These are phyloP conservation scores for Naganishia liquefaciens DNA, from an alignment of 1,284 basidiomycete species.

Conservation along the genomic window DNA sequence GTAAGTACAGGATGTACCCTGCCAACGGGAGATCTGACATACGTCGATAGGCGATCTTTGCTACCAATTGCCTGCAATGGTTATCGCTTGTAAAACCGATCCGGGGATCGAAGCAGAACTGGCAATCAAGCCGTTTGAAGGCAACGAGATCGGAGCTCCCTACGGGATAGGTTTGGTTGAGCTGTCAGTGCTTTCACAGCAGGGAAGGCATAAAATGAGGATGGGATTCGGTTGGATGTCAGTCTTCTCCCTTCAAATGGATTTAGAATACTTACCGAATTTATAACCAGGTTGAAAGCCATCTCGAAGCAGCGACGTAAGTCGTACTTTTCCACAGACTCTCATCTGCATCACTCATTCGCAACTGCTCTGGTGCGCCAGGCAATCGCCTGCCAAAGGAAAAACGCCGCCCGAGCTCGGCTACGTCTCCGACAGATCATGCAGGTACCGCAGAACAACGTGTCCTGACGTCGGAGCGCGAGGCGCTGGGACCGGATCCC, in stretches of 20 bases:
- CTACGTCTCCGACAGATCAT: not conserved
- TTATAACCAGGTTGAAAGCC: conserved; percentile 39
- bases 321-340: not conserved
- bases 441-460: not conserved
- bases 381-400: not conserved
- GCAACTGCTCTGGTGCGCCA: not conserved
- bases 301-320: conserved; percentile 30
- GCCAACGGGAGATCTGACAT: not conserved
- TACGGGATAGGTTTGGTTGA: conserved; percentile 53
- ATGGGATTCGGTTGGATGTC: conserved; percentile 50
- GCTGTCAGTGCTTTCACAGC: conserved; percentile 42
- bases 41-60: conserved; percentile 37
- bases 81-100: conserved; percentile 54
- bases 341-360: not conserved
- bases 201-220: conserved; percentile 52
- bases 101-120: conserved; percentile 36
- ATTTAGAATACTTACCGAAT: too few relatives aligned
- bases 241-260: too few relatives aligned
- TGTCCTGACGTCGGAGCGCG: not conserved
- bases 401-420: not conserved
- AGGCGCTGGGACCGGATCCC: not conserved
- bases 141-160: conserved; percentile 49
- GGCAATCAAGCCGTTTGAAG: conserved; percentile 46
- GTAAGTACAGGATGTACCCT: conserved; percentile 39
- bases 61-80: conserved; percentile 42